Evolutionary conservation across 1,284 basidiomycete species (phyloP), one percentile per base, ranked within the genome.

Genomic region (Bondarzewia mesenterica): DNA sequence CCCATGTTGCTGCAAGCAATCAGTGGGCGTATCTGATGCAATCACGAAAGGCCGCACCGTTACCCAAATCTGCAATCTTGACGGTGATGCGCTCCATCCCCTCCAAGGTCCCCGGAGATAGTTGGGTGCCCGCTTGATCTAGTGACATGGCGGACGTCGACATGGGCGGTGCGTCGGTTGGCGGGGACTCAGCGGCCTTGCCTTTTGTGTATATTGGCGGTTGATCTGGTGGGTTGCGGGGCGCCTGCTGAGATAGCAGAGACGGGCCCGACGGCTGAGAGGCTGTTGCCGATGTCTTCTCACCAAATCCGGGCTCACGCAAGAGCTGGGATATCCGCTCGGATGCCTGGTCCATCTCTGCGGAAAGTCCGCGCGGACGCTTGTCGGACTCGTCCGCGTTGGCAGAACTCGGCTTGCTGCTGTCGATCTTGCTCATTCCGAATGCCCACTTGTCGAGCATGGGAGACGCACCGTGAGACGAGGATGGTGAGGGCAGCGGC

Each of bases 21-120:
- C 44, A 27, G 35, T 36, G 44, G 40, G 39, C 42, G 63, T 54
- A 63, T 37, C 10, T n/a, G 29, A 46, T 41, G 54, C 50, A 25
- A 27, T 44, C 36, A 21, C 50, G 44, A 44, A 38, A 37, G 42
- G 25, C 63, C 79, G 37, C 53, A 85, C 85, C 89, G 64, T 97
- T 96, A 18, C 93, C 95, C 48, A 99, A 69, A 74, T 99, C 96
- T 27, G 95, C 95, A 63, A 99, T 98, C 76, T 99, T 98, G 54
- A 99, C 96, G 3, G 94, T 98, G 56, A 99, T 96, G 61, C 85
- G 82, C 65, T 97, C 93, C 42, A 53, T 47, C n/a, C 60, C 55
- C 45, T 69, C 67, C 7, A 60, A 48, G 12, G 54, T n/a, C 42
- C 25, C 37, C 36, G 41, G 25, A 10, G 16, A 32, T 25, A 7